phyloP scores from a whole-genome alignment of 2,329 filamentous ascomycete genomes.

The Aureobasidium sp. region DNA sequence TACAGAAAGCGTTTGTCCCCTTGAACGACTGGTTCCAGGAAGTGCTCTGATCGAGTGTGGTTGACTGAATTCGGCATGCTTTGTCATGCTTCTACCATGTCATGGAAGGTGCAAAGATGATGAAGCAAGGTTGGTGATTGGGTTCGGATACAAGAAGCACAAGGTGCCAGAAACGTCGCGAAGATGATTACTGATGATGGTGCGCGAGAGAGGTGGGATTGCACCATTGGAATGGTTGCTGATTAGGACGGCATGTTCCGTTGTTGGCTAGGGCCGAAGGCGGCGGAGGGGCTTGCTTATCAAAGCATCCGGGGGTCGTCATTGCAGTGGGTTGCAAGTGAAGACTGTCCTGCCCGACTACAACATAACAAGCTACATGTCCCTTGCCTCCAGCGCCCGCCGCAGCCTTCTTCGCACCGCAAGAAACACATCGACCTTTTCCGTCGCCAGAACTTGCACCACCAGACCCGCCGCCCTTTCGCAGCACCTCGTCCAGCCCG shows the following conservation, averaged over 20 bases:
- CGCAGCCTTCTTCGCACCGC: conserved; percentile 13
- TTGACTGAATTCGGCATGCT: neutral
- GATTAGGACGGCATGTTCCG: neutral
- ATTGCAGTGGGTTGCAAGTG: no score
- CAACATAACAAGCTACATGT: neutral
- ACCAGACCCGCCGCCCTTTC: conserved; percentile 9
- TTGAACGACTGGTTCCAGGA: neutral
- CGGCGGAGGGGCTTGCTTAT: conserved; percentile 5
- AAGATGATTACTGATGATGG: neutral
- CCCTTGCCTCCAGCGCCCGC: conserved; percentile 8
- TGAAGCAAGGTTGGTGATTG: neutral
- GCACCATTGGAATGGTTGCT: neutral
- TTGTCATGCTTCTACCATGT: neutral
- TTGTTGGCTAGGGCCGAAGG: no score
- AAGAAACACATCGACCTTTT: conserved; percentile 12
- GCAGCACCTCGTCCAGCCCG: conserved; percentile 13
- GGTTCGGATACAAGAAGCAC: neutral
- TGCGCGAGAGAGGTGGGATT: no score
- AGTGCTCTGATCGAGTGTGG: neutral
- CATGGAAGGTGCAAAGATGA: neutral
- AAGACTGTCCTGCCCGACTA: neutral
- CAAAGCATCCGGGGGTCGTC: neutral
- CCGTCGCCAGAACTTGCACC: conserved; percentile 2
- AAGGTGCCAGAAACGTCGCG: neutral
- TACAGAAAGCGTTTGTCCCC: neutral